Conservation (phyloP, 108 stramenopile genomes). For the Skeletonema marinoi region DNA sequence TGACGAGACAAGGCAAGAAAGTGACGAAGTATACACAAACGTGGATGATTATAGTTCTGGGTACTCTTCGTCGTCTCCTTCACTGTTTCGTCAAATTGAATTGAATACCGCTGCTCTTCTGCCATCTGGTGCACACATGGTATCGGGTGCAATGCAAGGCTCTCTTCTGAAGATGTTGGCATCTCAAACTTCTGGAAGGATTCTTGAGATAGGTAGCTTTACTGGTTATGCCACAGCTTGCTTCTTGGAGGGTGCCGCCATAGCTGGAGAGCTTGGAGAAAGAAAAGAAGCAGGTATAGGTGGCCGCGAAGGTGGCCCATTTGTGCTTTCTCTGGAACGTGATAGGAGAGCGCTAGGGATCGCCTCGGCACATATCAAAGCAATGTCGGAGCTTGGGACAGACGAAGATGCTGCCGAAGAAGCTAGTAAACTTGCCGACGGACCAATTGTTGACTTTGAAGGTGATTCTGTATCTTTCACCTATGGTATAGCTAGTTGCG, state of each 20-base stretch:
- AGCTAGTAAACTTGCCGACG: constrained; percentile 34
- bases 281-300: constrained; percentile 29
- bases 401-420: constrained; percentile 60
- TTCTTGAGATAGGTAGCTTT: constrained; percentile 93
- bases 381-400: constrained; percentile 59
- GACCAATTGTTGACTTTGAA: constrained; percentile 21
- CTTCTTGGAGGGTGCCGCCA: constrained; percentile 74
- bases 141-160: constrained; percentile 85
- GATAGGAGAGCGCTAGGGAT: constrained; percentile 74
- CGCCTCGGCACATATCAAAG: constrained; percentile 69
- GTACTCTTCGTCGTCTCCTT: constrained; percentile 62
- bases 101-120: constrained; percentile 69
- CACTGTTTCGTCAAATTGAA: constrained; percentile 71
- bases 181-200: constrained; percentile 72
- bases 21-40: constrained; percentile 37
- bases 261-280: constrained; percentile 50
- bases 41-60: constrained; percentile 80
- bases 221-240: constrained; percentile 92
- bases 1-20: neutral
- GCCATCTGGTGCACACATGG: constrained; percentile 87
- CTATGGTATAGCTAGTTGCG: constrained; percentile 58
- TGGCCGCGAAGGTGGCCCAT: constrained; percentile 49
- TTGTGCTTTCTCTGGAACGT: constrained; percentile 82
- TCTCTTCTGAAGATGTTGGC: constrained; percentile 75
- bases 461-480: constrained; percentile 42